Conservation (phyloP, 768 basidiomycete species). For the Grammothele lineata region DNA sequence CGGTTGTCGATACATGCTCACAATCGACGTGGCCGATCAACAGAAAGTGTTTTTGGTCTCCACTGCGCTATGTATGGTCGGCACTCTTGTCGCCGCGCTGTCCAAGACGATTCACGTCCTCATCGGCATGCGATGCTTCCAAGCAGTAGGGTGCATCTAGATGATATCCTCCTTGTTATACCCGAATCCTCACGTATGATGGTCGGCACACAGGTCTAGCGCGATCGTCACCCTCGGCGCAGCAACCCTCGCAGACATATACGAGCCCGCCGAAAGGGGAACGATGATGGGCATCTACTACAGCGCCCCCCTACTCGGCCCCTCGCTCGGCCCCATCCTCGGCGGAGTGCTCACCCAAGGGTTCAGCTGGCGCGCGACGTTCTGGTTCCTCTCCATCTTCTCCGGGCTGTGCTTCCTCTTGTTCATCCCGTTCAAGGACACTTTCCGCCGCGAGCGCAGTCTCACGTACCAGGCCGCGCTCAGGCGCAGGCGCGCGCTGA, state of each 20-base stretch:
- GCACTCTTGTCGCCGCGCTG: slow-evolving; percentile 52
- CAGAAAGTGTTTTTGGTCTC: slow-evolving; percentile 54
- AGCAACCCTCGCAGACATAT: slow-evolving; percentile 76
- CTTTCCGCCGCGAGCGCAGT: slow-evolving; percentile 80
- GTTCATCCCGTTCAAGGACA: slow-evolving; percentile 75
- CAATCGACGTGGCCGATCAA: neutral
- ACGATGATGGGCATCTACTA: slow-evolving; percentile 79
- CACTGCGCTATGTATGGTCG: slow-evolving; percentile 48
- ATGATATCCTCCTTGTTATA: no score
- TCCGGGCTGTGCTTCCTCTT: slow-evolving; percentile 48
- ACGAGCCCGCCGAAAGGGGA: slow-evolving; percentile 69
- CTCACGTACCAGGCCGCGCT: slow-evolving; percentile 71
- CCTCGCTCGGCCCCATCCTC: slow-evolving; percentile 62
- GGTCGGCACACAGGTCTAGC: slow-evolving; percentile 57
- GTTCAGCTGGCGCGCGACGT: slow-evolving; percentile 75
- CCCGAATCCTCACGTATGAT: no score
- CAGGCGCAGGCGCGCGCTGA: slow-evolving; percentile 31
- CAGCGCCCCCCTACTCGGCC: slow-evolving; percentile 73
- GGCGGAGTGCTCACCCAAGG: slow-evolving; percentile 65
- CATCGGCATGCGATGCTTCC: slow-evolving; percentile 66
- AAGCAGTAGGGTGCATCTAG: slow-evolving; percentile 57
- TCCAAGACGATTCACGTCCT: slow-evolving; percentile 51
- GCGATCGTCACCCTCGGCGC: slow-evolving; percentile 71
- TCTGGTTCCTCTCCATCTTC: slow-evolving; percentile 76
- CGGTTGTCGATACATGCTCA: neutral